Base-by-base conservation (phyloP, 177 flowering plant species). In the Vitis hybrid region DNA sequence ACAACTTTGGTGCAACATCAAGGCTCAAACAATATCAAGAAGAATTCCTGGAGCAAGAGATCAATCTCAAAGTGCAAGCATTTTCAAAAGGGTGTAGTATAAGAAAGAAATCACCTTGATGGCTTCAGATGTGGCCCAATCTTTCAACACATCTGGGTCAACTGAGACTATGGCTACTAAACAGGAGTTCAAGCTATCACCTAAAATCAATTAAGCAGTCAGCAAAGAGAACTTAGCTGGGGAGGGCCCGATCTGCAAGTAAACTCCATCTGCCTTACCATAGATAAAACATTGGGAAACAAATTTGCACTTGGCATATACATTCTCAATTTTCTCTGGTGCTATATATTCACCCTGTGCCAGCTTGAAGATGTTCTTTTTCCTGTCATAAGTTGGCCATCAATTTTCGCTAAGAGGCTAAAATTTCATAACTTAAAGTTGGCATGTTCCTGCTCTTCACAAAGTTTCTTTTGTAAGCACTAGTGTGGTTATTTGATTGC, bases 321-420 rank as follows among this genome's bases (percentile, higher is more conserved):
- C 98, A 74, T 95, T 95, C 81, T 95, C 99, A 74, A 95, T 82
- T 82, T 95, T 95, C 84, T 95, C 99, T 5, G 99, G 97, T 54
- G 98, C 98, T 70, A 95, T 87, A 77, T 95, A 95, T 78, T 95
- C 99, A 21, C 99, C 99, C 70, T 93, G 99, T 13, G 99, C 98
- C 84, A 95, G 79, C 81, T 95, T 95, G 69, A 95, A 95, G 32
- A 95, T 95, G 80, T 95, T 95, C 87, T 95, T 95, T 84, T 95
- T 95, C 86, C 98, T 95, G 89, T 64, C 19, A 75, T n/a, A 55
- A 40, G 46, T 40, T 40, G 46, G 8, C 8, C 46, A 40, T 40
- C 46, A 40, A 40, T 40, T 4, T 40, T 40, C 8, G 46, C 46
- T 40, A 40, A 40, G 46, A 40, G 46, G 9, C 46, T 40, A 40